Conservation (phyloP, 1,284 basidiomycete species). For the Tranzscheliella williamsii region DNA sequence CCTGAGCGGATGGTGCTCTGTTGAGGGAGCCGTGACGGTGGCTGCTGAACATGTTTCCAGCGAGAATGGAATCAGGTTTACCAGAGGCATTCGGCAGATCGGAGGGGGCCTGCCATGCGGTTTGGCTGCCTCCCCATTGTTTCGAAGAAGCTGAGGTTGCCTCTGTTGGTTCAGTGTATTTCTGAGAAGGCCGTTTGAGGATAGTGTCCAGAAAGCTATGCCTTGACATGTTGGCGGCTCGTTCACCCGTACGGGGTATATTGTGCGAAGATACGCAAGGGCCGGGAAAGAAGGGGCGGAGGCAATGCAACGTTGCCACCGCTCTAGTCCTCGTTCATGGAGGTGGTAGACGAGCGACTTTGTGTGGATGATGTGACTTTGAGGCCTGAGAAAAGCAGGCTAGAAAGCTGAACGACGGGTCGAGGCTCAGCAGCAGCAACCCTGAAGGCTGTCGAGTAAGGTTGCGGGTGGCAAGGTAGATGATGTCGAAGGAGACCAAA, state of each 20-base stretch:
- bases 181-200: constrained; percentile 58
- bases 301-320: too few relatives aligned
- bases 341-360: too few relatives aligned
- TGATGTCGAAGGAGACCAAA: too few relatives aligned
- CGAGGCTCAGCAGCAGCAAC: too few relatives aligned
- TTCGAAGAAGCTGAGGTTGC: constrained; percentile 1
- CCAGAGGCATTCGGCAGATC: constrained; percentile 51
- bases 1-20: constrained; percentile 9
- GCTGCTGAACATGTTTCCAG: constrained; percentile 44
- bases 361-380: too few relatives aligned
- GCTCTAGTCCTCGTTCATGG: too few relatives aligned
- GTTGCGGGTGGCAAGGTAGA: too few relatives aligned
- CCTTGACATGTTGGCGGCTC: constrained; percentile 39
- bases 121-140: not conserved
- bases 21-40: constrained; percentile 16
- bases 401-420: too few relatives aligned
- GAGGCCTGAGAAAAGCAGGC: too few relatives aligned
- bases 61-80: constrained; percentile 39
- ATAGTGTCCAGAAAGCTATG: constrained; percentile 55
- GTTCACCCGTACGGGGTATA: too few relatives aligned
- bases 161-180: constrained; percentile 39
- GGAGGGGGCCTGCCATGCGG: constrained; percentile 22
- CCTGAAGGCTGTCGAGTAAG: too few relatives aligned
- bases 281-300: not conserved
- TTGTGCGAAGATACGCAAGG: not conserved